Evolutionary conservation across 1,139 yeast species (phyloP), one percentile per base, ranked within the genome.

Genomic region (Pichia sp.): DNA sequence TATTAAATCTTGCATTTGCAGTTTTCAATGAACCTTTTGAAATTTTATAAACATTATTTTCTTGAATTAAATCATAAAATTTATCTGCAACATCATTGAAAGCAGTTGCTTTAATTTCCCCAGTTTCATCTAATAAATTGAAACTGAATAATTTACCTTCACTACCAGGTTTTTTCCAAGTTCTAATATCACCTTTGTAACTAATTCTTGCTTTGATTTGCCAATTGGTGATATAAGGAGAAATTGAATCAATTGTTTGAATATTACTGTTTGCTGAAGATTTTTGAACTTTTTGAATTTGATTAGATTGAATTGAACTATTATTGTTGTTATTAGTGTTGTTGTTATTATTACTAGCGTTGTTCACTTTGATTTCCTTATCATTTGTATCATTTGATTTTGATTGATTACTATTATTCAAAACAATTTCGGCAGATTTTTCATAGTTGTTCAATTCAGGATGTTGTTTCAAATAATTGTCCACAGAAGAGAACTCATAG

Each of bases 71-170:
- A 60, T 84, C 86, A 70, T 80, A 84, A 63, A 80, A 85, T 64
- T 80, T 81, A 56, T 87, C 96, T 9, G 95, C 97, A 59, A 80
- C 78, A 45, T 89, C 95, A 66, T 87, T 88, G 70, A 95, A 95
- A 5, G 95, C 97, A 10, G 98, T 90, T 18, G 96, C 98, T 63
- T 95, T 80, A 62, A 95, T 95, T 72, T 93, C 99, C 63, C 95
- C 96, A 8, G 96, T 86, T 67, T 95, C 96, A 67, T 95, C 99
- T 58, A 91, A 73, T 59, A 95, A 81, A 61, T 90, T 88, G 43
- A 89, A 89, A 61, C 86, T 86, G 73, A 95, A 89, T 56, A 95
- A 76, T 67, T 88, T 87, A 51, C 99, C 99, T 59, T 86, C 90
- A 55, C 96, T 96, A 62, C 84, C 79, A 53, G 82, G 83, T 63